phyloP scores from a whole-genome alignment of 2,329 filamentous ascomycete genomes.

The Didymella arachidicola region DNA sequence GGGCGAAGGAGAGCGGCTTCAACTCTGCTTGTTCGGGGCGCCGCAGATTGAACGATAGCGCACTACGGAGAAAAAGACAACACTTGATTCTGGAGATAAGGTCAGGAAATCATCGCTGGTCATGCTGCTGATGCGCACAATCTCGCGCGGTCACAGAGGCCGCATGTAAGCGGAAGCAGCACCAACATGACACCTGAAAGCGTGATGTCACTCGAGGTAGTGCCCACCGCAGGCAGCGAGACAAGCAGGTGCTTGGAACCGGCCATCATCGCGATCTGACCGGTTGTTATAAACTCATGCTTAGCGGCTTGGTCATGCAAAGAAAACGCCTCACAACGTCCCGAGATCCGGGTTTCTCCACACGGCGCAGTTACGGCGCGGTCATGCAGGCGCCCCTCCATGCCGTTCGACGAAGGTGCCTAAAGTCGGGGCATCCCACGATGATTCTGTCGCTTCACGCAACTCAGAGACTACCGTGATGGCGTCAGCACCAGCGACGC shows the following conservation, averaged over 20 bases:
- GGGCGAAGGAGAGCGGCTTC: background rate
- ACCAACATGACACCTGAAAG: background rate
- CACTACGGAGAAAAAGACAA: background rate
- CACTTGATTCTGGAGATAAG: background rate
- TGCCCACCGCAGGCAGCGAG: background rate
- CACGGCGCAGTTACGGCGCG: constrained; percentile 1
- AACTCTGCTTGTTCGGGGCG: background rate
- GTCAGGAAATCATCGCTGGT: background rate
- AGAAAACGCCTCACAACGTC: constrained; percentile 8
- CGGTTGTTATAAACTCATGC: background rate
- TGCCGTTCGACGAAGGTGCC: background rate
- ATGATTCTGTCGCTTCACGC: background rate
- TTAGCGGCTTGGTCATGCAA: constrained; percentile 12
- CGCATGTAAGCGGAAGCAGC: background rate
- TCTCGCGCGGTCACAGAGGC: background rate
- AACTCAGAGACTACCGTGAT: background rate
- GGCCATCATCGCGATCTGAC: constrained; percentile 7
- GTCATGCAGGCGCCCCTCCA: background rate
- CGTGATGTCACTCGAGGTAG: background rate
- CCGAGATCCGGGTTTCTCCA: constrained; percentile 5
- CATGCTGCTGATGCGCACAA: background rate
- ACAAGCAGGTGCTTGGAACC: background rate
- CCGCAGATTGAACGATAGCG: background rate
- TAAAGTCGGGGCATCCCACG: background rate
- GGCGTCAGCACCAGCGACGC: background rate